These are phyloP conservation scores for Trypanosoma grayi DNA, from an alignment of 208 protist species.

Conservation along the genomic window DNA sequence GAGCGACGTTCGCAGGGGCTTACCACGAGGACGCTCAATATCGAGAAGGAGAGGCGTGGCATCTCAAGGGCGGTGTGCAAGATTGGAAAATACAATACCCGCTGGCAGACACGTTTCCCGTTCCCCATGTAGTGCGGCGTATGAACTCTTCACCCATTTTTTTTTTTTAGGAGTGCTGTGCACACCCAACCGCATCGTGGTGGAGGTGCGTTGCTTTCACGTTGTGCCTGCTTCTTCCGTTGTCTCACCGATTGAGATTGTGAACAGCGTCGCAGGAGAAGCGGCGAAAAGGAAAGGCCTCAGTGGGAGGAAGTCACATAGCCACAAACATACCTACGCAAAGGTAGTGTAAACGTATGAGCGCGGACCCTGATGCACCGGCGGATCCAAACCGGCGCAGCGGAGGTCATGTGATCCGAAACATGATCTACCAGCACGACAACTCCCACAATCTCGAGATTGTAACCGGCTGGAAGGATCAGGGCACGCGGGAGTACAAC, in stretches of 20 bases:
- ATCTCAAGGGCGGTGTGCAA: slow-evolving; percentile 70
- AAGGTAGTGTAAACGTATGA: slow-evolving; percentile 32
- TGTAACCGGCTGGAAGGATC: slow-evolving; percentile 69
- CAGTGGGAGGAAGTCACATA: background rate
- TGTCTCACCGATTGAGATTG: too few species aligned
- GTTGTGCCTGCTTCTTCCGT: slow-evolving; percentile 3
- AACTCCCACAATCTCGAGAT: slow-evolving; percentile 54
- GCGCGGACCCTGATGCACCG: slow-evolving; percentile 66
- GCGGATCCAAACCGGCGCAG: slow-evolving; percentile 48
- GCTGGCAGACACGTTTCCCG: slow-evolving; percentile 82
- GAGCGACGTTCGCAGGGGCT: slow-evolving; percentile 73
- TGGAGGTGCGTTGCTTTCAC: background rate
- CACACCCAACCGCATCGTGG: too few species aligned
- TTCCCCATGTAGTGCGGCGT: slow-evolving; percentile 54
- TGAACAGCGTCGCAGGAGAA: too few species aligned
- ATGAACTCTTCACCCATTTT: background rate
- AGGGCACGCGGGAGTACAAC: slow-evolving; percentile 64
- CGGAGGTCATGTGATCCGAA: slow-evolving; percentile 74
- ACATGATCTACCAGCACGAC: slow-evolving; percentile 79
- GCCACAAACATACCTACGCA: background rate
- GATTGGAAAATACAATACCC: slow-evolving; percentile 64
- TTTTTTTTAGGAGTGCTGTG: slow-evolving; percentile 4
- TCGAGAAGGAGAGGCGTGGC: slow-evolving; percentile 61
- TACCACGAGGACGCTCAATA: slow-evolving; percentile 59
- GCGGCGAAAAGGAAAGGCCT: background rate